These are phyloP conservation scores for Creolimax fragrantissima DNA, from an alignment of 78 protist species.

Conservation along the genomic window DNA sequence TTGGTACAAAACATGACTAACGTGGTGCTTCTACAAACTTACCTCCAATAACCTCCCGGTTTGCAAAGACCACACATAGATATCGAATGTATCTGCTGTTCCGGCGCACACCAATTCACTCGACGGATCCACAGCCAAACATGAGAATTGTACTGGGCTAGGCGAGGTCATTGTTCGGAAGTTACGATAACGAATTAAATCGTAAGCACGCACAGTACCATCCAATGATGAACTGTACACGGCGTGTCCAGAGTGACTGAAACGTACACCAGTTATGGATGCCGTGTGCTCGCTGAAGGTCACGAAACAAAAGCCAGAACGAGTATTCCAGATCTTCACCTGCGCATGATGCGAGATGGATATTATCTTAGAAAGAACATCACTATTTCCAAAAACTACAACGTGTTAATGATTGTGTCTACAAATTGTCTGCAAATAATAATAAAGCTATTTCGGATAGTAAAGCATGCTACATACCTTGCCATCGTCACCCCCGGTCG, in stretches of 20 bases:
- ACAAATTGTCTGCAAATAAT: no score
- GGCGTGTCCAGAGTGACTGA: constrained; percentile 49
- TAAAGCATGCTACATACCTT: constrained; percentile 32
- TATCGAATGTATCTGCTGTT: constrained; percentile 49
- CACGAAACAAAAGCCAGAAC: constrained; percentile 74
- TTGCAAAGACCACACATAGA: constrained; percentile 71
- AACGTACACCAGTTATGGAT: constrained; percentile 54
- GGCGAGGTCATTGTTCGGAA: constrained; percentile 68
- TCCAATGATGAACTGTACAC: constrained; percentile 62
- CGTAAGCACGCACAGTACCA: constrained; percentile 89
- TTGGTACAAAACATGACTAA: no score
- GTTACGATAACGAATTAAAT: constrained; percentile 76
- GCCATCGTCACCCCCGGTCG: constrained; percentile 83
- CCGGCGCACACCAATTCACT: constrained; percentile 87
- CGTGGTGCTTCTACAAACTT: background rate
- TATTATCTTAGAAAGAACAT: no score
- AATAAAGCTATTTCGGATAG: no score
- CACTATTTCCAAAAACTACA: no score
- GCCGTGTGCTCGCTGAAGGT: constrained; percentile 85
- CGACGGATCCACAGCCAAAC: constrained; percentile 72
- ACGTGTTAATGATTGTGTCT: no score
- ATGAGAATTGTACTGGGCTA: constrained; percentile 29
- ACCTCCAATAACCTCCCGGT: constrained; percentile 83
- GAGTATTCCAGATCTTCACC: constrained; percentile 76
- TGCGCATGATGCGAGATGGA: no score